Percentiles rank a stretch among this genome's conserved stretches.
Evolutionary conservation across 352 stramenopile genomes (phyloP).

Genomic region (Globisporangium ultimum): DNA sequence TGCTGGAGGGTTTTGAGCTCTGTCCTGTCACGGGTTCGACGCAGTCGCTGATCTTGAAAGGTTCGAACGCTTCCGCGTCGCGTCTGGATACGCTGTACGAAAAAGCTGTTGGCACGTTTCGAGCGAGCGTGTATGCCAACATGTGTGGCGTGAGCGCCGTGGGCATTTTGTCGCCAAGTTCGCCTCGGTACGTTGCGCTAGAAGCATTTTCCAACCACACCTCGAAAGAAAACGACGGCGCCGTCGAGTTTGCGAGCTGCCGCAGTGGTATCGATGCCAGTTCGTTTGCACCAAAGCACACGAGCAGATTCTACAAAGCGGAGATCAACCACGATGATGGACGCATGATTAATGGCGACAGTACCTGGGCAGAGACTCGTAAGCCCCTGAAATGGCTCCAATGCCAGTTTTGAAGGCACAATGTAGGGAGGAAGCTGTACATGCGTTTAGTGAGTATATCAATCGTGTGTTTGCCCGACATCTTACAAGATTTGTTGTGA

Average conservation of each 20-base stretch:
- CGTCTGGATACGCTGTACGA: conserved; percentile 14
- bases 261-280: conserved; percentile 2
- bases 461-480: no score
- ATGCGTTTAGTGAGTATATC: no score
- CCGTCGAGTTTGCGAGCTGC: conserved; percentile 32
- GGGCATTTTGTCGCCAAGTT: conserved; percentile 20
- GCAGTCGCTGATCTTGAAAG: conserved; percentile 1
- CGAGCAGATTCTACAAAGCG: conserved; percentile 27
- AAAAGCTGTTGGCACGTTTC: conserved; percentile 3
- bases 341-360: conserved; percentile 26
- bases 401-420: conserved; percentile 32
- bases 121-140: conserved; percentile 4
- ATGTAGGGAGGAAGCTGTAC: no score
- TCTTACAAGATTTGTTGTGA: no score
- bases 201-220: conserved; percentile 19
- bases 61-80: neutral
- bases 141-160: conserved; percentile 28
- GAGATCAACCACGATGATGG: conserved; percentile 34
- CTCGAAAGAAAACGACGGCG: conserved; percentile 25
- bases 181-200: conserved; percentile 15
- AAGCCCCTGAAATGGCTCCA: conserved; percentile 47
- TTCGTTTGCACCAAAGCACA: conserved; percentile 16
- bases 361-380: conserved; percentile 29
- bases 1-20: conserved; percentile 6
- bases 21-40: conserved; percentile 8